These are phyloP conservation scores for Globisporangium megalacanthum DNA, from an alignment of 352 stramenopile genomes.

Conservation along the genomic window DNA sequence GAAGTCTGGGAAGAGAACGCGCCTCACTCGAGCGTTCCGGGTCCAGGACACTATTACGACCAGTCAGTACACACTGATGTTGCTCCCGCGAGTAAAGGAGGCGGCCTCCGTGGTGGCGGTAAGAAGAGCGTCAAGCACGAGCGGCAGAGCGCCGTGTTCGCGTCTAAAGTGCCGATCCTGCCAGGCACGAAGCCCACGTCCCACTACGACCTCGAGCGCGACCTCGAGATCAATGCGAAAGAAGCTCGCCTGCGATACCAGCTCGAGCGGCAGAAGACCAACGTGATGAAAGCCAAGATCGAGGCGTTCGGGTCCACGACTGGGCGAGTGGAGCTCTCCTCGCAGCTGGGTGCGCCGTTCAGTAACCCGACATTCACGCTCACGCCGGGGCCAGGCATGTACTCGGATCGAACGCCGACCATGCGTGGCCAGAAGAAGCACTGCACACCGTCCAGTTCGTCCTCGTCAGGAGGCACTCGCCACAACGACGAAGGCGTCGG, in stretches of 20 bases:
- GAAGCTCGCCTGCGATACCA: constrained; percentile 36
- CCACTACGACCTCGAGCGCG: constrained; percentile 50
- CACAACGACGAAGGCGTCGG: constrained; percentile 43
- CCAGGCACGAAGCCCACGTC: constrained; percentile 30
- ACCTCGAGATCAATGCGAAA: constrained; percentile 54
- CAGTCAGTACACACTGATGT: background rate
- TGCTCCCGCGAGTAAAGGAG: background rate
- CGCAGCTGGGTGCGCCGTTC: constrained; percentile 51
- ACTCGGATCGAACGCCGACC: constrained; percentile 19
- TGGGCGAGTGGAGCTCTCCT: constrained; percentile 39
- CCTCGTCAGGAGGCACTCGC: constrained; percentile 1
- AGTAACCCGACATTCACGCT: constrained; percentile 48
- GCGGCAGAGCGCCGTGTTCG: constrained; percentile 60
- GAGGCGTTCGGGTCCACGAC: constrained; percentile 74
- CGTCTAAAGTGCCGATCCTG: constrained; percentile 71
- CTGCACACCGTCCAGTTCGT: background rate
- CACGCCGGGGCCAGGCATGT: constrained; percentile 57
- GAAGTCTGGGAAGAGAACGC: constrained; percentile 72
- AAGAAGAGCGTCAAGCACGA: constrained; percentile 14
- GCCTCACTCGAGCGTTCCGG: constrained; percentile 36
- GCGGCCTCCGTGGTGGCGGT: background rate
- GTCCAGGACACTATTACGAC: constrained; percentile 55
- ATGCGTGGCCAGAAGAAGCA: constrained; percentile 15
- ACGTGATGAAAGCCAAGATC: constrained; percentile 24
- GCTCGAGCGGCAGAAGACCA: constrained; percentile 19